Percentiles rank a stretch among this genome's conserved stretches.
Conservation (phyloP, 257 asterid genomes). For the Scutellaria barbata region DNA sequence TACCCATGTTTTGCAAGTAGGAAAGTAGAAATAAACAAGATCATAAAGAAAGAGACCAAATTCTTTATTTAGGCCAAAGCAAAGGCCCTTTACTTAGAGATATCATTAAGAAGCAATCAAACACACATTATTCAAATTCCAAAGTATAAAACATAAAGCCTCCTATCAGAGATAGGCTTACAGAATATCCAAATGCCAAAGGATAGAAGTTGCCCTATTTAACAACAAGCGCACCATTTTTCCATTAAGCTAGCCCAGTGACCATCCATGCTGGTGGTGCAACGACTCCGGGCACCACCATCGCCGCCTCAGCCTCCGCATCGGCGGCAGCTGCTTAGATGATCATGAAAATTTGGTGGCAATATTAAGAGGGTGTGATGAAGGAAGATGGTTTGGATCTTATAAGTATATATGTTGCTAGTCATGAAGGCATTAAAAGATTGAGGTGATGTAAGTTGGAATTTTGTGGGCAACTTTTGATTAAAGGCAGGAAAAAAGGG, state of each 20-base stretch:
- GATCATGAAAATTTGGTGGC: slow-evolving; percentile 34
- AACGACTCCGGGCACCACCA: slow-evolving; percentile 37
- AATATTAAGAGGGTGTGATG: slow-evolving; percentile 47
- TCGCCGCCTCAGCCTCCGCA: slow-evolving; percentile 23
- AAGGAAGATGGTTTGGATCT: slow-evolving; percentile 37
- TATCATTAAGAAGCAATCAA: too few species aligned
- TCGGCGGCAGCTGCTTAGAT: neutral
- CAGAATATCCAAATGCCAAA: slow-evolving; percentile 58
- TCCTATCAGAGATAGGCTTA: neutral
- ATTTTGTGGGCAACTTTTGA: slow-evolving; percentile 47
- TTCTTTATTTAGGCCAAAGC: neutral
- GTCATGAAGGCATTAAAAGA: slow-evolving; percentile 40
- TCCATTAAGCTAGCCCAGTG: slow-evolving; percentile 25
- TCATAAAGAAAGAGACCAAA: neutral
- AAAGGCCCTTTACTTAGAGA: too few species aligned
- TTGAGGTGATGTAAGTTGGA: slow-evolving; percentile 54
- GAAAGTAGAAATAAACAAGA: neutral
- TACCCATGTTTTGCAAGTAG: neutral
- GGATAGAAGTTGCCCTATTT: slow-evolving; percentile 87
- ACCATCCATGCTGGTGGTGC: slow-evolving; percentile 39
- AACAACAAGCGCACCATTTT: slow-evolving; percentile 45
- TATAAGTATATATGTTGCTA: slow-evolving; percentile 37
- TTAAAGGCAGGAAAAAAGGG: slow-evolving; percentile 39
- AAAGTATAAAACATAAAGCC: slow-evolving; percentile 23
- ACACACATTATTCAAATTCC: neutral